Evolutionary conservation across 495 filamentous ascomycete species (phyloP).

Genomic region (Tricharina praecox): DNA sequence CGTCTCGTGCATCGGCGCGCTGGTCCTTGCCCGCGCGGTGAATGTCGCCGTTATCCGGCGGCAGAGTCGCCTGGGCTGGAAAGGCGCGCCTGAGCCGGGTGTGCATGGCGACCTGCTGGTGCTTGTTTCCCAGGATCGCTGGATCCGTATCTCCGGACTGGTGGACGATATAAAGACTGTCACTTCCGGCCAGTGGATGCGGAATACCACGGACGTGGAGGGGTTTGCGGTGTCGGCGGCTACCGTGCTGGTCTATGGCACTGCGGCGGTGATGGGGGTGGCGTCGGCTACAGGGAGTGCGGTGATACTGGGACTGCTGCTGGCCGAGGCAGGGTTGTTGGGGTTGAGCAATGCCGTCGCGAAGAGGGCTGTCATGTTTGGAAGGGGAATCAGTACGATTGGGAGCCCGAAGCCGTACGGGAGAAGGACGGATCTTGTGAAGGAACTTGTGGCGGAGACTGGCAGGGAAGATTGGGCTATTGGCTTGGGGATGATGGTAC

Average conservation of each 20-base stretch:
- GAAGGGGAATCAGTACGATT: slow-evolving; percentile 16
- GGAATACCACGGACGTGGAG: slow-evolving; percentile 35
- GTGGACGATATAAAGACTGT: slow-evolving; percentile 42
- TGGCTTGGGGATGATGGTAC: slow-evolving; percentile 28
- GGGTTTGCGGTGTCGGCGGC: slow-evolving; percentile 32
- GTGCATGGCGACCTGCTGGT: slow-evolving; percentile 30
- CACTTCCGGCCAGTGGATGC: slow-evolving; percentile 39
- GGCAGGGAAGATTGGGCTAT: slow-evolving; percentile 30
- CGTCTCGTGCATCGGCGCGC: slow-evolving; percentile 29
- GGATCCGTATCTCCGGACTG: slow-evolving; percentile 35
- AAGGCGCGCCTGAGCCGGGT: slow-evolving; percentile 29
- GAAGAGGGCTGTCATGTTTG: slow-evolving; percentile 17
- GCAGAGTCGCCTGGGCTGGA: slow-evolving; percentile 26
- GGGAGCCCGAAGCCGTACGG: slow-evolving; percentile 24
- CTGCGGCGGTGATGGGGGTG: slow-evolving; percentile 36
- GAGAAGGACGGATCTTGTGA: slow-evolving; percentile 27
- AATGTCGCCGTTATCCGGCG: slow-evolving; percentile 40
- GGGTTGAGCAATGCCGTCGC: slow-evolving; percentile 32
- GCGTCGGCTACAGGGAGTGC: slow-evolving; percentile 33
- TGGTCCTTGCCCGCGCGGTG: slow-evolving; percentile 36
- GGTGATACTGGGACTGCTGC: slow-evolving; percentile 34
- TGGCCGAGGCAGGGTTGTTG: slow-evolving; percentile 35
- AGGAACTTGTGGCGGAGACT: slow-evolving; percentile 28
- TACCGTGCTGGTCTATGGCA: slow-evolving; percentile 39
- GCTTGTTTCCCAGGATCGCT: slow-evolving; percentile 30